Base-by-base conservation (phyloP, 2,329 filamentous ascomycete genomes). In the Sclerotinia sclerotiorum region DNA sequence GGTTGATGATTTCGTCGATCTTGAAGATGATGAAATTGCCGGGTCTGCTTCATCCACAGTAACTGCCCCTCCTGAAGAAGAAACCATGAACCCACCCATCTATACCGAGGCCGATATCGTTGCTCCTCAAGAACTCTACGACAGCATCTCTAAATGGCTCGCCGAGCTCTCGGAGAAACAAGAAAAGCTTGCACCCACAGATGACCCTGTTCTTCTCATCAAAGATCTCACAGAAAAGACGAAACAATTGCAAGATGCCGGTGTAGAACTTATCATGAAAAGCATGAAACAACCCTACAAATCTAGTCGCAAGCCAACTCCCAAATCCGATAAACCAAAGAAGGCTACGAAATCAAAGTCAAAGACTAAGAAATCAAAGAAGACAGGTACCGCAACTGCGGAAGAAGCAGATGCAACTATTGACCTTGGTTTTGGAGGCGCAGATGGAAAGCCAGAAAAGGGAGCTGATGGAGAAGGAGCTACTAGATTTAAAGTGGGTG, bases 51-150 rank as follows among this genome's bases (percentile, higher is more conserved):
- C 77, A 10, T 76, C 77, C 2, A 75, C 77, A 46, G 76, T 74
- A 17, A 72, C 75, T 11, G 72, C 73, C 13, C 77, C 78, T 27
- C 74, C 77, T 76, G 74, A 85, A 77, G 73, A 81, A 78, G 57
- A 79, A 80, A 85, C 86, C 0, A 84, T 87, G 24, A 80, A 85
- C 32, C 86, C 89, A 54, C 86, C 90, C 24, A 81, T 90, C 49
- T 96, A 96, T 81, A 89, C 85, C 0, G 81, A 87, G 11, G 86
- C 90, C 42, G 94, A 98, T 75, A 82, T 97, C 44, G 82, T 84
- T 54, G 81, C 84, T 60, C 82, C 95, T 32, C 85, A 88, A 64
- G 83, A 85, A 15, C 81, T 88, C 24, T 86, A 89, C 75, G 84
- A 87, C 39, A 84, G 86, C 19, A 87, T 89, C 24, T 81, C 84